Base-by-base conservation (phyloP, 2,329 filamentous ascomycete genomes). In the Epichloe gansuensis region DNA sequence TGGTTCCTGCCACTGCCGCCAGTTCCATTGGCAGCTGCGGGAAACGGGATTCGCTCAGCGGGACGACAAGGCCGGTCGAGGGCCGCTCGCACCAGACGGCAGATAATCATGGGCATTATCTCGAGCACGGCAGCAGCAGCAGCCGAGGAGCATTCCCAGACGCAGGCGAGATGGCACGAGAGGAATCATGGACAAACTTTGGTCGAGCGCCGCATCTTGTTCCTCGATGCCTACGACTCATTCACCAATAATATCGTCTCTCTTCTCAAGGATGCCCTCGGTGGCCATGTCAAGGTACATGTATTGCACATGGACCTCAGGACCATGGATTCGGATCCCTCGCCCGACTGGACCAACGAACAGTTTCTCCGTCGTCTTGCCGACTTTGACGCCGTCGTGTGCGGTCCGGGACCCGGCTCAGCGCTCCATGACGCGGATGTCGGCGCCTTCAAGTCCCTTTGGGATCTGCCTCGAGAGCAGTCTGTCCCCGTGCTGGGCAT, bases 231-330 rank as follows among this genome's bases (percentile, higher is more conserved):
- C 56, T 95, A 95, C 69, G 93, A 98, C 72, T 96, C 91, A 43
- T 98, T 96, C 70, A 88, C 90, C 52, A 91, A 95, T 71, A 97
- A 96, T 71, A 93, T 97, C 62, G 82, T 94, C 51, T 83, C 87
- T 5, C 79, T 95, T 37, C 76, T 97, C 46, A 79, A 85, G 60
- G 81, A 84, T 4, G 75, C 81, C 3, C 75, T 95, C 8, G 71
- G 76, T 54, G 85, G 80, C 21, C 74, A 83, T 15, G 84, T 95
- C 37, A 78, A 79, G 46, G 79, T 66, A 13, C 58, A 67, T 43
- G 64, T 70, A 42, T 57, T 69, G 51, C 65, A 64, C 53, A 69
- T 70, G 55, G 66, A 69, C 54, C 57, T 69, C 34, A 61, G 61
- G 46, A 64, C 86, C 44, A 74, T 95, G 54, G 81, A 80, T 57